Percentiles rank a stretch among this genome's conserved stretches.
phyloP scores from a whole-genome alignment of 2,329 filamentous ascomycete genomes.

The Ceratocystis destructans region DNA sequence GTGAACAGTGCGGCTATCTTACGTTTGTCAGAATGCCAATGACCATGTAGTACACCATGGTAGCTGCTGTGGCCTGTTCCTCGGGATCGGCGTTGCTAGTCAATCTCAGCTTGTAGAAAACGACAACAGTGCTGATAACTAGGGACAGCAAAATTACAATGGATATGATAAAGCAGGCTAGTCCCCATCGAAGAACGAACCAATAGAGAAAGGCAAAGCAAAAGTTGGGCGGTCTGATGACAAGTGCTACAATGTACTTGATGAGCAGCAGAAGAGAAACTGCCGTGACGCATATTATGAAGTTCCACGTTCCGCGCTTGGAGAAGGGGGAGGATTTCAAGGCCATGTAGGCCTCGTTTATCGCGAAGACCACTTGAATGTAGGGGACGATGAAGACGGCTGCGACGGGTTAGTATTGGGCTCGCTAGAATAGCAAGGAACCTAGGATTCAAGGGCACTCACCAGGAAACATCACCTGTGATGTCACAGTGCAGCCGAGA shows the following conservation, averaged over 20 bases:
- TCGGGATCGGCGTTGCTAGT: conserved; percentile 39
- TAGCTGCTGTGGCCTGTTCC: conserved; percentile 50
- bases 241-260: conserved; percentile 45
- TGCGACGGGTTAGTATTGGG: not conserved
- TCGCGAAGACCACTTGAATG: conserved; percentile 49
- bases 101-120: conserved; percentile 40
- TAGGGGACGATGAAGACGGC: conserved; percentile 54
- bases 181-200: conserved; percentile 49
- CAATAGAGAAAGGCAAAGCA: conserved; percentile 57
- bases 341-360: conserved; percentile 46
- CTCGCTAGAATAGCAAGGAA: not conserved
- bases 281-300: conserved; percentile 38
- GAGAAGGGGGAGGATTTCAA: conserved; percentile 43
- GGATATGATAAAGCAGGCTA: conserved; percentile 42
- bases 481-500: conserved; percentile 38
- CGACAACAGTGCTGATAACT: conserved; percentile 36
- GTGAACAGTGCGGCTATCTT: conserved; percentile 23
- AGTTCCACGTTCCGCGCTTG: conserved; percentile 44
- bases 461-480: conserved; percentile 49
- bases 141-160: conserved; percentile 37
- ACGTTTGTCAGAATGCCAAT: conserved; percentile 46
- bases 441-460: conserved; percentile 21
- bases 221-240: conserved; percentile 40
- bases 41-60: conserved; percentile 55
- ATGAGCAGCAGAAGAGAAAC: conserved; percentile 38